A percentile compares a stretch with the other conserved stretches of the same genome.
Evolutionary conservation across 2,329 filamentous ascomycete genomes (phyloP).

Genomic region (Aspergillus hortae): DNA sequence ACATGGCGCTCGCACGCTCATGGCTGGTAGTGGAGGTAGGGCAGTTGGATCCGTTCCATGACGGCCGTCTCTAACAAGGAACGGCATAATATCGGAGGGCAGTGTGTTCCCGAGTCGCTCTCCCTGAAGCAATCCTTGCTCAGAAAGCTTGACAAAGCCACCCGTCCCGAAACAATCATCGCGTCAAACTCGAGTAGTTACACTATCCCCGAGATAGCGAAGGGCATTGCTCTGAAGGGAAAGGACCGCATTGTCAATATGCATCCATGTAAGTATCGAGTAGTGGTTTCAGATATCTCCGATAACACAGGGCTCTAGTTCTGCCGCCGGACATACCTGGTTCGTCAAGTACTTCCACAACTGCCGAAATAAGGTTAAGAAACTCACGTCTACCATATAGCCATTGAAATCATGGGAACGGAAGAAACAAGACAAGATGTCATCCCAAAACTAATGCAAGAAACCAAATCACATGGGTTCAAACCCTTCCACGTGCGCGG

Average conservation of each 20-base stretch:
- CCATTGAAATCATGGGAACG: slow-evolving; percentile 40
- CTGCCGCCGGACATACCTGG: slow-evolving; percentile 39
- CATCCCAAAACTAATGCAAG: slow-evolving; percentile 26
- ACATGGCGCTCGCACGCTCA: neutral
- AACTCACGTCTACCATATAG: slow-evolving; percentile 10
- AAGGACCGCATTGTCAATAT: slow-evolving; percentile 39
- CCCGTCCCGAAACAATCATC: slow-evolving; percentile 37
- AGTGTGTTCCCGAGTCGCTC: slow-evolving; percentile 47
- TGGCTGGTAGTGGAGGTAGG: neutral
- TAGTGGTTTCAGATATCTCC: slow-evolving; percentile 16
- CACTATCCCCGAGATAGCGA: slow-evolving; percentile 42
- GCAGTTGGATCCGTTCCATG: too few species aligned
- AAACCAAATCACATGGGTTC: slow-evolving; percentile 32
- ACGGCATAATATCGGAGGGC: slow-evolving; percentile 4
- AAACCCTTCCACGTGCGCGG: slow-evolving; percentile 35
- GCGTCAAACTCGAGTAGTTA: slow-evolving; percentile 50
- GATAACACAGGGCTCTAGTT: slow-evolving; percentile 19
- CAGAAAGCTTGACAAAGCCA: slow-evolving; percentile 36
- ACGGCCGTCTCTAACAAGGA: too few species aligned
- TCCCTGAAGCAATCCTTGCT: slow-evolving; percentile 41
- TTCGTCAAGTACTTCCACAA: slow-evolving; percentile 9
- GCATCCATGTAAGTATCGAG: slow-evolving; percentile 36
- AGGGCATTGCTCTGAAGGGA: slow-evolving; percentile 33
- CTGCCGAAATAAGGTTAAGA: neutral
- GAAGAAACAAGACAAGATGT: slow-evolving; percentile 28